These are phyloP conservation scores for Eucalyptus erythrocorys DNA, from an alignment of 345 rosid genomes.

Conservation along the genomic window DNA sequence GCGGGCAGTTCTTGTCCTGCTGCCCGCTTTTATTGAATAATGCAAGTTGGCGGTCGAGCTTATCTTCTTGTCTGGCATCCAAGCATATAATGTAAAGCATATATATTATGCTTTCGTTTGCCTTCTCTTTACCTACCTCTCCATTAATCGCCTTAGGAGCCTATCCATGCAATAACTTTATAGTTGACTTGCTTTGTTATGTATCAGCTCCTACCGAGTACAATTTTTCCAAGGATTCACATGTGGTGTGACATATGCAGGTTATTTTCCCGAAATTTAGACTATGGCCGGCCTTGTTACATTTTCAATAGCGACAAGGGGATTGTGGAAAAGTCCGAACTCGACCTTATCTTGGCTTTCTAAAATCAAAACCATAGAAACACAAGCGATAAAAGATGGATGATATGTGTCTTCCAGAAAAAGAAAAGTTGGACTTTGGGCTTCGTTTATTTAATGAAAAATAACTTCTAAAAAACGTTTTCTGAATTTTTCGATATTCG, in stretches of 20 bases:
- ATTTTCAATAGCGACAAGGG: background rate
- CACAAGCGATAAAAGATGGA: background rate
- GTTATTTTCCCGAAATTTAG: background rate
- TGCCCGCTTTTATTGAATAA: background rate
- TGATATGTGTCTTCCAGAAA: background rate
- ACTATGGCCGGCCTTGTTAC: background rate
- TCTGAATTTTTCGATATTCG: too few species aligned
- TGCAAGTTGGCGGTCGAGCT: background rate
- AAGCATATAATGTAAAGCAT: background rate
- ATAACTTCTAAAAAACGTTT: fast-evolving
- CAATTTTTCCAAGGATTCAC: background rate
- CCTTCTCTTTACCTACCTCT: background rate
- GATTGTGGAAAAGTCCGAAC: background rate
- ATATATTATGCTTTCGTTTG: background rate
- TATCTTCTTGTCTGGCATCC: background rate
- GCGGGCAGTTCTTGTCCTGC: background rate
- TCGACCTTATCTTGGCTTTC: background rate
- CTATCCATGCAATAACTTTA: background rate
- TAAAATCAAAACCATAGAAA: background rate
- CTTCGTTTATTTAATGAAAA: fast-evolving
- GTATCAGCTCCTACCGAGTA: background rate
- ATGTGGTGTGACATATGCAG: background rate
- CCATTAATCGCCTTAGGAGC: background rate
- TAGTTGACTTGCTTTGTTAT: background rate
- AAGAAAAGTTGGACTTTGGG: background rate